phyloP scores from a whole-genome alignment of 73 alveolate genomes.

The Paramecium primaurelia region DNA sequence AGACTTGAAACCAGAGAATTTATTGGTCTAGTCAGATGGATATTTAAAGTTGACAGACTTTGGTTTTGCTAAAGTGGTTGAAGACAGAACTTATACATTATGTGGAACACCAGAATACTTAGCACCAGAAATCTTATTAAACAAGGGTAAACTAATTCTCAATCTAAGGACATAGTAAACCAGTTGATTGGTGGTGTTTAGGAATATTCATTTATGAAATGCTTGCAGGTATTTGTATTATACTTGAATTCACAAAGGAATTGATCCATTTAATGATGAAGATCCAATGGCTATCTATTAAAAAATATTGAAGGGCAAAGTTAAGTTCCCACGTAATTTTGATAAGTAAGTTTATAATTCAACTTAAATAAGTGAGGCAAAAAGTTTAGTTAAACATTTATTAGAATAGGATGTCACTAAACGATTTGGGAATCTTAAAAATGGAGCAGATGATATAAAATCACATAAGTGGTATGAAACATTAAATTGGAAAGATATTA shows the following conservation, averaged over 20 bases:
- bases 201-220: conserved; percentile 96
- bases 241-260: conserved; percentile 63
- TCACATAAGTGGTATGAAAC: conserved; percentile 84
- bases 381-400: conserved; percentile 83
- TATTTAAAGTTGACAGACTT: conserved; percentile 97
- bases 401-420: conserved; percentile 84
- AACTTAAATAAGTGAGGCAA: conserved; percentile 63
- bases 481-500: conserved; percentile 66
- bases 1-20: conserved; percentile 98
- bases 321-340: conserved; percentile 85
- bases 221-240: conserved; percentile 82
- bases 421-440: conserved; percentile 87
- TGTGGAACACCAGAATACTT: conserved; percentile 99
- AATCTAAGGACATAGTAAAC: conserved; percentile 96
- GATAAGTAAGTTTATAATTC: conserved; percentile 57
- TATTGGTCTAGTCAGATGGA: conserved; percentile 91
- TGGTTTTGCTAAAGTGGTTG: conserved; percentile 98
- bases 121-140: conserved; percentile 97
- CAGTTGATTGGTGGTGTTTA: conserved; percentile 99
- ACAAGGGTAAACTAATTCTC: conserved; percentile 51
- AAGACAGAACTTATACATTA: conserved; percentile 97
- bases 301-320: conserved; percentile 87
- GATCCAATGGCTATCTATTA: conserved; percentile 97
- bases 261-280: conserved; percentile 92
- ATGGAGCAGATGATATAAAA: conserved; percentile 88